Evolutionary conservation across 75 land plant genomes (phyloP), one percentile per base, ranked within the genome.

Genomic region (Cryptomeria japonica): DNA sequence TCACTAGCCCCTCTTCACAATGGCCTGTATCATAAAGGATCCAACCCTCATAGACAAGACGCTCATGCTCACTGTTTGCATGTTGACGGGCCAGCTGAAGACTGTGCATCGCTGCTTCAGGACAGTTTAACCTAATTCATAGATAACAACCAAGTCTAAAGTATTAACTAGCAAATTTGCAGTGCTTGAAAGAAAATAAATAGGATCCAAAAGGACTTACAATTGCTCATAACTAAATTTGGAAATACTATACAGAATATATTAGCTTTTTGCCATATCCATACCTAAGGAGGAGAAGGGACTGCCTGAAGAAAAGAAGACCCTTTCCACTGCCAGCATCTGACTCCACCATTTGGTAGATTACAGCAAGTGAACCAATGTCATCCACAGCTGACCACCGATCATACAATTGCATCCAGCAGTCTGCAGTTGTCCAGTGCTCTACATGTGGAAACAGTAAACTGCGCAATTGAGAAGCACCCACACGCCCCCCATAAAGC

Each of bases 321-420:
- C 99, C 97, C 89, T 98, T 98, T 51, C 92, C 51, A 49, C 51
- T 49, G 11, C 51, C 90, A 56, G 95, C 92, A 94, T 97, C 99
- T 85, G 98, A 93, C 84, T 97, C 99, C 32, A 98, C 94, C 99
- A 98, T 98, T 88, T 97, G 98, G 86, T 98, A 98, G 41, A 98
- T 96, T 36, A 98, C 99, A 88, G 98, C 95, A 39, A 98, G 92
- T 12, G 99, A 98, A 46, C 99, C 99, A 89, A 97, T 97, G 85
- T 98, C 99, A 92, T 98, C 99, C 64, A 98, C 99, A 36, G 97
- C 93, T 49, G 98, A 96, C 99, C 99, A 98, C 75, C 97, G 85
- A 86, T 98, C 99, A 91, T 98, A 98, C 16, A 98, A 93, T 80
- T 98, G 97, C 89, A 98, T 87, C 99, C 99, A 98, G 86, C 99